Evolutionary conservation across 2,329 filamentous ascomycete genomes (phyloP).

Genomic region (Exophiala lecanii-corni): DNA sequence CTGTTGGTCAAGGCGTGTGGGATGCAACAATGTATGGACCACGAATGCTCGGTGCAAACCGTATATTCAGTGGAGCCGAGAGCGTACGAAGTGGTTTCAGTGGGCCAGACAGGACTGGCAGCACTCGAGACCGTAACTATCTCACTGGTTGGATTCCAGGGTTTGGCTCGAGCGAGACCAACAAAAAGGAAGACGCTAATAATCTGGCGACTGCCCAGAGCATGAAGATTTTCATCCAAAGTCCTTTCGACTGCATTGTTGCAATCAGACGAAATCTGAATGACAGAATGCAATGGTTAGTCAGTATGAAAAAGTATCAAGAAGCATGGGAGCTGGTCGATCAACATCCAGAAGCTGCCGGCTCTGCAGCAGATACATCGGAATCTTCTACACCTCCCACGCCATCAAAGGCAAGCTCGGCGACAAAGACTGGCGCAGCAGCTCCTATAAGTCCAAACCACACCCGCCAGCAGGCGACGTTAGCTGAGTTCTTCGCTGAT

Average conservation of each 20-base stretch:
- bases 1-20: constrained; percentile 71
- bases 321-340: constrained; percentile 87
- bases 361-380: constrained; percentile 34
- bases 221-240: constrained; percentile 87
- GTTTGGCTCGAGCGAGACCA: constrained; percentile 33
- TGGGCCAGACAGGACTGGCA: constrained; percentile 47
- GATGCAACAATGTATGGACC: constrained; percentile 86
- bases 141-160: constrained; percentile 51
- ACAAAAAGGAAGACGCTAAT: constrained; percentile 39
- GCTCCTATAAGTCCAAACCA: constrained; percentile 29
- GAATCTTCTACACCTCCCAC: constrained; percentile 37
- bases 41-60: constrained; percentile 48
- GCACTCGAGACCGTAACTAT: constrained; percentile 47
- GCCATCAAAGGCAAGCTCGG: constrained; percentile 32
- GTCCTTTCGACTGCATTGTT: constrained; percentile 93
- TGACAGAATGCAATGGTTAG: constrained; percentile 81
- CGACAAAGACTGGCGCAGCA: constrained; percentile 27
- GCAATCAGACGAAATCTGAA: constrained; percentile 79
- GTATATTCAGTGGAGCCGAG: constrained; percentile 70
- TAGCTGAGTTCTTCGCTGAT: constrained; percentile 68
- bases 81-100: constrained; percentile 59
- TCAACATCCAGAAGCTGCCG: constrained; percentile 70
- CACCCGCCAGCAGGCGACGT: constrained; percentile 38
- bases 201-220: constrained; percentile 52
- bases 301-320: constrained; percentile 75